Evolutionary conservation across 148 eudicot genomes (phyloP).

Genomic region (Limonium bicolor): DNA sequence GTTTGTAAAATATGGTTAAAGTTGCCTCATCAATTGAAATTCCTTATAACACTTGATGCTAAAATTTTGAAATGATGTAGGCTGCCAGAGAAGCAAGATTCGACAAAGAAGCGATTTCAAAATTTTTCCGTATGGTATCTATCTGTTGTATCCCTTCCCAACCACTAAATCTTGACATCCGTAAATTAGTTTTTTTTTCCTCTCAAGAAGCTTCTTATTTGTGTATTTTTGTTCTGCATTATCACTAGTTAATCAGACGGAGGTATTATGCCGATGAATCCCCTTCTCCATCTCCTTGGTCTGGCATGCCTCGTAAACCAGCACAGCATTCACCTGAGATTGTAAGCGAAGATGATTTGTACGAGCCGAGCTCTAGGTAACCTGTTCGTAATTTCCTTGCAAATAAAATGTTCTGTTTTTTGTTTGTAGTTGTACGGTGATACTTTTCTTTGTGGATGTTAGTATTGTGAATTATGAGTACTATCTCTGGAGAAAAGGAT

Average conservation of each 20-base stretch:
- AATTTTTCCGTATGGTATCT: slow-evolving; percentile 71
- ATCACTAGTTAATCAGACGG: slow-evolving; percentile 74
- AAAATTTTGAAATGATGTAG: too few relatives aligned
- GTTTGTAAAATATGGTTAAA: too few relatives aligned
- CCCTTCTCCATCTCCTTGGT: slow-evolving; percentile 62
- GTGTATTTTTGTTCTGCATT: slow-evolving; percentile 1
- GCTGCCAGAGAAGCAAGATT: slow-evolving; percentile 89
- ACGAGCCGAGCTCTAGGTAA: slow-evolving; percentile 40
- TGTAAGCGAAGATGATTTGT: slow-evolving; percentile 46
- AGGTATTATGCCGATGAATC: slow-evolving; percentile 79
- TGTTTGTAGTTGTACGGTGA: too few relatives aligned
- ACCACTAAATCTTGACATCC: background rate
- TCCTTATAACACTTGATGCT: too few relatives aligned
- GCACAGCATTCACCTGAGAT: slow-evolving; percentile 35
- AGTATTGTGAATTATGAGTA: too few relatives aligned
- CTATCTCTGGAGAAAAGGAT: background rate
- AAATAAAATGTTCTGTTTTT: background rate
- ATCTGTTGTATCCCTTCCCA: background rate
- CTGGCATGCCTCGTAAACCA: slow-evolving; percentile 32
- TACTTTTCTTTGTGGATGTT: too few relatives aligned
- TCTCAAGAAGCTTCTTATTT: background rate
- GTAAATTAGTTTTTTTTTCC: slow-evolving; percentile 5
- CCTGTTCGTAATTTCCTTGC: background rate
- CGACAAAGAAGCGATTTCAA: slow-evolving; percentile 88
- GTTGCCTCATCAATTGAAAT: too few relatives aligned